Evolutionary conservation across 108 stramenopile species (phyloP).

Genomic region (Aureococcus anophagefferens): DNA sequence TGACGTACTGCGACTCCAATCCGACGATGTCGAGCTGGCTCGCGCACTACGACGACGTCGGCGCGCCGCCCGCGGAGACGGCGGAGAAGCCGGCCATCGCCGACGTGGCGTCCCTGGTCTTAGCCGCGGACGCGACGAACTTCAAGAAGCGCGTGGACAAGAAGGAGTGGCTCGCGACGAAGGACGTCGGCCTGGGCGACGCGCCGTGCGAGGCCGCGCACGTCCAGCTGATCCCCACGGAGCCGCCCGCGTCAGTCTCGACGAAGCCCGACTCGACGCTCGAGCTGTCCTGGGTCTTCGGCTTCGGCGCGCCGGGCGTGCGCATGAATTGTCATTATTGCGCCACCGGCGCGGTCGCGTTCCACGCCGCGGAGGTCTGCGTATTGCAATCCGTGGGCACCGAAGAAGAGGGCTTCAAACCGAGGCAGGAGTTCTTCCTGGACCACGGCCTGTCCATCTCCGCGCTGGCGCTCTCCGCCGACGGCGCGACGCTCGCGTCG

Average conservation of each 20-base stretch:
- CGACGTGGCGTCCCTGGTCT: background rate
- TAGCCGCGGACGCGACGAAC: background rate
- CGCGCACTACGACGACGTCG: conserved; percentile 3
- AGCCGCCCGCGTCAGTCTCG: background rate
- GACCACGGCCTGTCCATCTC: background rate
- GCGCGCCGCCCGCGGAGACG: background rate
- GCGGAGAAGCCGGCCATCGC: no score
- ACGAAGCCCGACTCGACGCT: background rate
- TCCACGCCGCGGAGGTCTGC: background rate
- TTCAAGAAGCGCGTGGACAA: background rate
- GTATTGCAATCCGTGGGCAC: background rate
- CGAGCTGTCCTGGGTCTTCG: background rate
- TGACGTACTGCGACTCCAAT: conserved; percentile 2
- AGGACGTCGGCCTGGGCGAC: background rate
- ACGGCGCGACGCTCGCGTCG: background rate
- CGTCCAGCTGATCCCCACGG: background rate
- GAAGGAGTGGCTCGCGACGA: background rate
- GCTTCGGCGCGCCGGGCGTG: background rate
- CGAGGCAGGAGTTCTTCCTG: background rate
- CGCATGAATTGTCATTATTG: background rate
- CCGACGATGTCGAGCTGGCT: conserved; percentile 2
- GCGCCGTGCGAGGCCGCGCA: background rate
- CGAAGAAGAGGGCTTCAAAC: background rate
- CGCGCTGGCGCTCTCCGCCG: background rate
- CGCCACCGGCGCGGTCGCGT: background rate